These are phyloP conservation scores for Sungouiozyma ichnusensis DNA, from an alignment of 805 yeast species.

Conservation along the genomic window DNA sequence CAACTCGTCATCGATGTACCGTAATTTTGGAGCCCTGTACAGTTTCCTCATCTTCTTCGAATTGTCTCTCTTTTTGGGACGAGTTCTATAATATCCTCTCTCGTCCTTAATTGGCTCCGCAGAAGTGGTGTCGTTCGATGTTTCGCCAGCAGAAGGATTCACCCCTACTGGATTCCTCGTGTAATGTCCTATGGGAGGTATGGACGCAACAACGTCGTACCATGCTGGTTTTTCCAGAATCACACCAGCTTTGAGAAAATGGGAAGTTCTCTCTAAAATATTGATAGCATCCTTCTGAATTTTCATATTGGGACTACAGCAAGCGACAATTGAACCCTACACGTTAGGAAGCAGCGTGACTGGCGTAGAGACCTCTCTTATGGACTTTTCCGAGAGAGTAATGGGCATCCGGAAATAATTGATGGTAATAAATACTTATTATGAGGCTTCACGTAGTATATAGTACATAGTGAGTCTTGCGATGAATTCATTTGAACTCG, in stretches of 20 bases:
- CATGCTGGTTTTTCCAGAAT: conserved; percentile 70
- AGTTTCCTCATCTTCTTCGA: conserved; percentile 10
- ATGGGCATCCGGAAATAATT: neutral
- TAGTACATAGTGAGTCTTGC: neutral
- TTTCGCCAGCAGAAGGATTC: conserved; percentile 13
- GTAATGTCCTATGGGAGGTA: conserved; percentile 68
- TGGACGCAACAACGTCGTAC: conserved; percentile 73
- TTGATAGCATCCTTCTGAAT: conserved; percentile 65
- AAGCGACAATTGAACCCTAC: neutral
- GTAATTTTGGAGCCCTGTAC: conserved; percentile 24
- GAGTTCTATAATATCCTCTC: conserved; percentile 28
- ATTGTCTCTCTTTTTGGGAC: conserved; percentile 18
- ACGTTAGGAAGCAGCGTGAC: too few relatives aligned
- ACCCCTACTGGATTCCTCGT: conserved; percentile 21
- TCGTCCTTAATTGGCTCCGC: conserved; percentile 5
- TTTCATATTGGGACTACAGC: conserved; percentile 37
- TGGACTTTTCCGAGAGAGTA: too few relatives aligned
- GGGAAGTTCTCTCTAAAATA: conserved; percentile 73
- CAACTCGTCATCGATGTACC: conserved; percentile 55
- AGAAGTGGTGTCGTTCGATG: conserved; percentile 11
- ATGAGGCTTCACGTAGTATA: too few relatives aligned
- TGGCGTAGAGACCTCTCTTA: neutral
- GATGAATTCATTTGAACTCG: conserved; percentile 44
- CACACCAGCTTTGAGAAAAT: conserved; percentile 60
- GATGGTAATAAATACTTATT: neutral